Base-by-base conservation (phyloP, 306 rosid genomes). In the Senna tora region DNA sequence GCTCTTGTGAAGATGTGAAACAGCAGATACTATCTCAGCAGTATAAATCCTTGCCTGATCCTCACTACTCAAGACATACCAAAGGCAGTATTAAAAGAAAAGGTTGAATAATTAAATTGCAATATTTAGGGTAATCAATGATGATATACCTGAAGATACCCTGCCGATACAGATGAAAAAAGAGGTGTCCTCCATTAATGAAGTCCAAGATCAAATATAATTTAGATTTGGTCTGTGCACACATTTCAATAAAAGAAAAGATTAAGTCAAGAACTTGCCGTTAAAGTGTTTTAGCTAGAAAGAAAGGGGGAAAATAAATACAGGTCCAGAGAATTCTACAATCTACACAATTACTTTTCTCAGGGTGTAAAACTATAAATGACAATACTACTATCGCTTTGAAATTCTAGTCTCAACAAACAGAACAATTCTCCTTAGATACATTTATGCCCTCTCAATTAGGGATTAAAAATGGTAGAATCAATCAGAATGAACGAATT, bases 21-120 rank as follows among this genome's bases (percentile, higher is more conserved):
- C 97, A 66, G 97, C 98, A 32, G 90, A 84, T 28, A 94, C 97
- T 55, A 94, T 94, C 89, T 91, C 98, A 71, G 96, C 98, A 72
- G 98, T 80, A 75, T 90, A 93, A 58, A 89, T 75, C 84, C 97
- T 89, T 76, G 98, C 97, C 68, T 94, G 95, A 79, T 94, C 98
- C 95, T 94, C 98, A 72, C 98, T 91, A 77, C 77, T 74, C 93
- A 89, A 83, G 51, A 83, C 69, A 73, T 36, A 81, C 45, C 77
- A 75, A 75, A 75, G 11, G 57, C 56, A 53, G 14, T 74, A 85
- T 82, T 21, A 87, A 80, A 62, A n/a, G n/a, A n/a, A n/a, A 68
- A 85, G 62, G 46, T 6, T 12, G 8, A 54, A 63, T 13, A 52
- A 5, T 36, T 36, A 64, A 5, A 17, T 55, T 16, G 79, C 36